Base-by-base conservation (phyloP, 2,329 filamentous ascomycete species). In the Diaporthe sp. region DNA sequence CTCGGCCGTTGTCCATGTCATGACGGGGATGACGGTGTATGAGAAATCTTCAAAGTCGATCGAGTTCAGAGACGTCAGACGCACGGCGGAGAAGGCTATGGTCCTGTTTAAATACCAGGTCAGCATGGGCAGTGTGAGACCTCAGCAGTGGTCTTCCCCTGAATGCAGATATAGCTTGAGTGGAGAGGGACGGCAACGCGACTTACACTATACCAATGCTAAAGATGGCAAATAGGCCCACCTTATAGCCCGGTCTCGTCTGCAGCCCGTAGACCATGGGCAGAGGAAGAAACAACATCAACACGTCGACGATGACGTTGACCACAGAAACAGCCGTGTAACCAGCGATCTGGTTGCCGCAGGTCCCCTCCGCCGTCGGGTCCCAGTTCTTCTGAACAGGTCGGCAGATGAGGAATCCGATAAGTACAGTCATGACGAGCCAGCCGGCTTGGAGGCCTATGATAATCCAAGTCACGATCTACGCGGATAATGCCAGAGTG, bases 241-340 rank as follows among this genome's bases (percentile, higher is more conserved):
- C 72, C 75, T 81, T 84, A 61, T 81, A 79, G 10, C 79, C 76
- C 2, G 76, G 78, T 34, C 79, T 80, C 28, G 83, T 81, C 68
- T 85, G 81, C 46, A 86, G 77, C 25, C 78, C 79, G 78, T 83
- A 82, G 22, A 86, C 80, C 39, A 81, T 84, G 25, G 80, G 81
- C 2, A 86, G 78, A 9, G 85, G 85, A 42, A 86, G 79, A 15
- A 82, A 49, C 57, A 86, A 78, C 72, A 86, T 84, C 46, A 83
- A 77, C 13, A 85, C 73, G 76, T 86, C 85, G 28, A 83, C 82
- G 19, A 84, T 75, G 59, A 85, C 83, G 75, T 85, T 86, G 75
- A 85, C 84, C 1, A 81, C 82, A 12, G 83, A 84, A 68, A 84
- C 83, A 51, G 82, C 82, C 59, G 85, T 83, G 72, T 85, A 86